A percentile compares a stretch with the other conserved stretches of the same genome.
phyloP scores from a whole-genome alignment of 2,329 filamentous ascomycete genomes.

The Cladosporium sp. region DNA sequence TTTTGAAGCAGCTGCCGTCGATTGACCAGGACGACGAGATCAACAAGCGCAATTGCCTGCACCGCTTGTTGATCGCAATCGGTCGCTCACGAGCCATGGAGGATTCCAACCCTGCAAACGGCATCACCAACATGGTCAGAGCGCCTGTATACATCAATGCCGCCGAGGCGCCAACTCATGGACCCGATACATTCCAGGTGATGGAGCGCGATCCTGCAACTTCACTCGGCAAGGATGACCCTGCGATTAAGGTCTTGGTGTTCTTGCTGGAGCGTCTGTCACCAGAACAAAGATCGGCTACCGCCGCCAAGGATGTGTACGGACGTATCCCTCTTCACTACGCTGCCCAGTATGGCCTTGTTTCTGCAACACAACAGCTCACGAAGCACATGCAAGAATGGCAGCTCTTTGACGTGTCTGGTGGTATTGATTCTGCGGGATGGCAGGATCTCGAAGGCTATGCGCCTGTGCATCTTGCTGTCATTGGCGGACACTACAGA shows the following conservation, averaged over 20 bases:
- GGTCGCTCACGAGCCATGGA: conserved; percentile 64
- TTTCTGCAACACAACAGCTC: conserved; percentile 80
- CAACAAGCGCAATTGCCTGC: conserved; percentile 88
- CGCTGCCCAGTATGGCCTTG: conserved; percentile 89
- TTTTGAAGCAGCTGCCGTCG: conserved; percentile 64
- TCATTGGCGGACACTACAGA: conserved; percentile 82
- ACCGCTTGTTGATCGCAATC: conserved; percentile 87
- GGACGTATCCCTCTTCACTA: conserved; percentile 87
- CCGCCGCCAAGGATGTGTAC: conserved; percentile 68
- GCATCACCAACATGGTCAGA: conserved; percentile 41
- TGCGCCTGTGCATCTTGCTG: conserved; percentile 84
- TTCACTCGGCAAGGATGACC: conserved; percentile 63
- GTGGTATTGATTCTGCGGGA: conserved; percentile 77
- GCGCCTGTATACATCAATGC: conserved; percentile 73
- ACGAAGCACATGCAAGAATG: conserved; percentile 86
- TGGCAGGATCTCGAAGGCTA: conserved; percentile 95
- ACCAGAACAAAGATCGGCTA: conserved; percentile 60
- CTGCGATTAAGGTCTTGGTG: conserved; percentile 64
- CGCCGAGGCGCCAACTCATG: conserved; percentile 61
- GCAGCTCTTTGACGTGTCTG: conserved; percentile 76
- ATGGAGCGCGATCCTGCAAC: conserved; percentile 58
- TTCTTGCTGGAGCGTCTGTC: conserved; percentile 64
- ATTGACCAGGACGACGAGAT: conserved; percentile 88
- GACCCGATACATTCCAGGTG: conserved; percentile 57
- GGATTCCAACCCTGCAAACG: conserved; percentile 17